Percentiles rank a stretch among this genome's conserved stretches.
Evolutionary conservation across 139 green algal genomes (phyloP).

Genomic region (Zygnema circumcarinatum): DNA sequence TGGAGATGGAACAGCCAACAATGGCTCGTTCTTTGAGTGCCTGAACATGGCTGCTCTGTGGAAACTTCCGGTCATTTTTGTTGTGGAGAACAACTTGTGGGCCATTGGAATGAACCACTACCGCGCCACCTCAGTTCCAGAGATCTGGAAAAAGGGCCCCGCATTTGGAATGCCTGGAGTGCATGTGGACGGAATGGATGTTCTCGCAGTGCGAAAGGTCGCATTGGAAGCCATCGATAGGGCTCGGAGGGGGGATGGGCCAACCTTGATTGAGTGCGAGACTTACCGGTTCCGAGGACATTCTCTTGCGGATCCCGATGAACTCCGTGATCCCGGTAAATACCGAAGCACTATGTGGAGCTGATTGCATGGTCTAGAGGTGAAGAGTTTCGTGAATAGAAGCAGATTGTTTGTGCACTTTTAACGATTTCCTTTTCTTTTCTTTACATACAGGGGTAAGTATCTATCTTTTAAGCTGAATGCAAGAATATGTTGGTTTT

Average conservation of each 20-base stretch:
- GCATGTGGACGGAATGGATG: conserved; percentile 97
- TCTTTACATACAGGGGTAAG: too few species aligned
- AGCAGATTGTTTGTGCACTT: too few species aligned
- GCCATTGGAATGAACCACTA: conserved; percentile 96
- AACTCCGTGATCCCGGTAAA: conserved; percentile 77
- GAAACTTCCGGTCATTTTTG: conserved; percentile 95
- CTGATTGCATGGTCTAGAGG: too few species aligned
- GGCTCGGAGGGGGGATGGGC: conserved; percentile 87
- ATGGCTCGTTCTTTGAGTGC: conserved; percentile 93
- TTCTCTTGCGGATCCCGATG: conserved; percentile 96
- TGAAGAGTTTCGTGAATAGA: too few species aligned
- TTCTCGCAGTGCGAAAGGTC: conserved; percentile 90
- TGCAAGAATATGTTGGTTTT: too few species aligned
- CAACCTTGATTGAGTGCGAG: conserved; percentile 96
- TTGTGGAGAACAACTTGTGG: conserved; percentile 99
- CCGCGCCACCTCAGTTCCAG: conserved; percentile 83
- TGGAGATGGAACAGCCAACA: conserved; percentile 96
- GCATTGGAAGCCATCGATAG: conserved; percentile 87
- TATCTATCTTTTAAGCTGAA: too few species aligned
- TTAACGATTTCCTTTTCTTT: too few species aligned
- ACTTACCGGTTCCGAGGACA: conserved; percentile 98
- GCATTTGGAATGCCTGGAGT: conserved; percentile 97
- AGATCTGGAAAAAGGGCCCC: conserved; percentile 97
- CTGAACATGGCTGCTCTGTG: conserved; percentile 92
- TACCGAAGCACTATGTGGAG: too few species aligned